A percentile compares a stretch with the other conserved stretches of the same genome.
Conservation (phyloP, 441 rosid species). For the Codiaeum variegatum region DNA sequence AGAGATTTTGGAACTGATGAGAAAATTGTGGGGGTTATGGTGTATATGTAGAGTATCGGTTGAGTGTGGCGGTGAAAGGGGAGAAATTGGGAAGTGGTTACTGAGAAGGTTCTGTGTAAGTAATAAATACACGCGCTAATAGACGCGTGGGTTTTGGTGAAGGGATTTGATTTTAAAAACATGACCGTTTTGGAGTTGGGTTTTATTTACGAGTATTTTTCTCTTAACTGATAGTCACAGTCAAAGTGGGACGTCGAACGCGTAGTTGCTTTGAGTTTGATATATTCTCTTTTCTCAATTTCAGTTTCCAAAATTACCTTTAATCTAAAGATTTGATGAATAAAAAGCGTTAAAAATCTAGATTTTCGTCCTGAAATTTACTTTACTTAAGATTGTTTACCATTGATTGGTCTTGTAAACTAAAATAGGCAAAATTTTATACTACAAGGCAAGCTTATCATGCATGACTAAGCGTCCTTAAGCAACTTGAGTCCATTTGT, state of each 20-base stretch:
- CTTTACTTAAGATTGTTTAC: too few species aligned
- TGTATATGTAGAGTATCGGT: neutral
- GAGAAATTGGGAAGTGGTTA: neutral
- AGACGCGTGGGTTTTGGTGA: neutral
- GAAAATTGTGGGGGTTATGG: neutral
- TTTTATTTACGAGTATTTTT: neutral
- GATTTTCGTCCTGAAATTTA: too few species aligned
- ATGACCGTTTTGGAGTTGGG: neutral
- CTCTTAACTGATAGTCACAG: neutral
- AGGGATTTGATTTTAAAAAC: neutral
- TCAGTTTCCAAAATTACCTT: too few species aligned
- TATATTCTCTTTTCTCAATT: neutral
- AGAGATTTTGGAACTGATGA: neutral
- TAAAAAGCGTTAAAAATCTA: too few species aligned
- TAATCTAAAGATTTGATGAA: too few species aligned
- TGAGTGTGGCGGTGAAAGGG: neutral
- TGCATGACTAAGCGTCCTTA: too few species aligned
- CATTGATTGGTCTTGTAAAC: too few species aligned
- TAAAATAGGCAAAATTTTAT: too few species aligned
- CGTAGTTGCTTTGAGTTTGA: neutral
- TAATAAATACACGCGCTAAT: neutral
- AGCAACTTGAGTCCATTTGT: too few species aligned
- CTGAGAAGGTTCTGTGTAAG: neutral
- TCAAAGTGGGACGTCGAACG: neutral
- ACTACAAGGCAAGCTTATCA: too few species aligned